Evolutionary conservation across 257 asterid genomes (phyloP).

Genomic region (Echites panduratus): DNA sequence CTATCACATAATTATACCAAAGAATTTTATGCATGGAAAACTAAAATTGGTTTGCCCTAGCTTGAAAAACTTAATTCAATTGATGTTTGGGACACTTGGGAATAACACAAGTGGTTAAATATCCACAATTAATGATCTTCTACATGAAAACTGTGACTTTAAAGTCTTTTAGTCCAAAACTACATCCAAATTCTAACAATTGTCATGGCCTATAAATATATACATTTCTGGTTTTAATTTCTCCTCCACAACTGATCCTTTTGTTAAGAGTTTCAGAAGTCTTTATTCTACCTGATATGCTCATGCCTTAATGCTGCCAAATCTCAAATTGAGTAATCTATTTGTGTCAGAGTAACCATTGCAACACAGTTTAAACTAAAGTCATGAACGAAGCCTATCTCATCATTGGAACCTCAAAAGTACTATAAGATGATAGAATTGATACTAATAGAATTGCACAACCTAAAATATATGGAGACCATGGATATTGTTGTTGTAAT

Average conservation of each 20-base stretch:
- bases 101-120: too few relatives aligned
- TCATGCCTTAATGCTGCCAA: not conserved
- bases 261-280: not conserved
- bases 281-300: not conserved
- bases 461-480: too few relatives aligned
- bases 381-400: not conserved
- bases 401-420: too few relatives aligned
- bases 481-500: too few relatives aligned
- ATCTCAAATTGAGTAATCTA: not conserved
- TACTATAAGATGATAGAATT: too few relatives aligned
- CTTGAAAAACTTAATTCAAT: not conserved
- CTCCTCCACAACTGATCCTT: too few relatives aligned
- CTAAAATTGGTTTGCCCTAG: not conserved
- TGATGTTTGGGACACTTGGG: not conserved
- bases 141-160: not conserved
- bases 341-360: not conserved
- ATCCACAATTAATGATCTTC: not conserved
- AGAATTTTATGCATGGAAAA: not conserved
- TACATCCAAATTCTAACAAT: not conserved
- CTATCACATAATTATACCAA: not conserved
- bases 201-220: not conserved
- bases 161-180: too few relatives aligned
- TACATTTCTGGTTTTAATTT: not conserved
- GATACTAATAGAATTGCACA: too few relatives aligned
- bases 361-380: not conserved